These are phyloP conservation scores for Brettanomyces naardenensis DNA, from an alignment of 805 yeast genomes.

Conservation along the genomic window DNA sequence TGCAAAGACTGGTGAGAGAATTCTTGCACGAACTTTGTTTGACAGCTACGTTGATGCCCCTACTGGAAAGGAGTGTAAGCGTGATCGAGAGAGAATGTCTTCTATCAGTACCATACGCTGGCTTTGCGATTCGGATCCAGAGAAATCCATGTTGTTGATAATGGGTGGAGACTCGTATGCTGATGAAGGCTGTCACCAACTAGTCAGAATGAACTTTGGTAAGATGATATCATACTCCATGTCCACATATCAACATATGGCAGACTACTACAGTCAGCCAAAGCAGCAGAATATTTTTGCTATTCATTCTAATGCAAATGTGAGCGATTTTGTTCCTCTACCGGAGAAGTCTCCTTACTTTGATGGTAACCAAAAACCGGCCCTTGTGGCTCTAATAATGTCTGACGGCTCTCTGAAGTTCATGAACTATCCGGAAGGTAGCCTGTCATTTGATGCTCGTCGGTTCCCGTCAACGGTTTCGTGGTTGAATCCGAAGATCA, in stretches of 20 bases:
- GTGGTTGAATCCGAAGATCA: constrained; percentile 68
- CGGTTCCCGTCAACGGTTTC: constrained; percentile 76
- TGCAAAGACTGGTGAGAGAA: constrained; percentile 60
- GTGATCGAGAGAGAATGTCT: constrained; percentile 21
- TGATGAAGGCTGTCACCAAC: constrained; percentile 32
- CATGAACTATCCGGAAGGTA: constrained; percentile 49
- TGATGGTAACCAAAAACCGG: constrained; percentile 73
- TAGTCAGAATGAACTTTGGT: constrained; percentile 68
- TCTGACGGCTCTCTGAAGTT: constrained; percentile 61
- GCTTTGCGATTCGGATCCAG: constrained; percentile 78
- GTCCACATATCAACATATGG: constrained; percentile 80
- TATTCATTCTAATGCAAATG: constrained; percentile 36
- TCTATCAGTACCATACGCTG: constrained; percentile 54
- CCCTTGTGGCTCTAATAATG: constrained; percentile 47
- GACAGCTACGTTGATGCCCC: constrained; percentile 60
- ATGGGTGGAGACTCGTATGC: constrained; percentile 56
- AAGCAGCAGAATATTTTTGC: constrained; percentile 50
- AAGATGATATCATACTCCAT: constrained; percentile 69
- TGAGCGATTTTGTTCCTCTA: constrained; percentile 44
- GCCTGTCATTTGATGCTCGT: constrained; percentile 41
- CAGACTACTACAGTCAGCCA: constrained; percentile 60
- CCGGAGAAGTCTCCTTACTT: constrained; percentile 66
- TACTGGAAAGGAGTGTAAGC: constrained; percentile 15
- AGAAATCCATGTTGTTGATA: constrained; percentile 63
- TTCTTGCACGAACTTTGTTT: constrained; percentile 66